Percentiles rank a stretch among this genome's conserved stretches.
These are phyloP conservation scores for Crithidia bombi DNA, from an alignment of 208 protist species.

Conservation along the genomic window DNA sequence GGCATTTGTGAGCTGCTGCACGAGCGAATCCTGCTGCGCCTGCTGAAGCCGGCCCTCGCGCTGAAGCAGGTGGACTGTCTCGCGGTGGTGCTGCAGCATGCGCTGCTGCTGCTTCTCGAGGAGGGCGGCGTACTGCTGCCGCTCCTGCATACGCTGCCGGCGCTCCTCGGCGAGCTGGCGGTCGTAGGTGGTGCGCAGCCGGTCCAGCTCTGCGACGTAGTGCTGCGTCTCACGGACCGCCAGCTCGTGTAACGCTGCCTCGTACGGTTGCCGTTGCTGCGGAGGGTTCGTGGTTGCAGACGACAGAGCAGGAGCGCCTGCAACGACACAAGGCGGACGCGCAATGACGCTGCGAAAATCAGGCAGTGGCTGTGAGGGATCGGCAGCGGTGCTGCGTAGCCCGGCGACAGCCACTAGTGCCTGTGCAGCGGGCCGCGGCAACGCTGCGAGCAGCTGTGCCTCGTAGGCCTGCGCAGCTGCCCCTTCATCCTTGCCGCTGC, in stretches of 20 bases:
- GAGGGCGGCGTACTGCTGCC: constrained; percentile 55
- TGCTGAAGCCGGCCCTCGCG: constrained; percentile 49
- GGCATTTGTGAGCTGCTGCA: constrained; percentile 43
- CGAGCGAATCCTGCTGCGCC: constrained; percentile 49
- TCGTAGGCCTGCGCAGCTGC: not conserved
- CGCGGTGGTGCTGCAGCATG: constrained; percentile 51
- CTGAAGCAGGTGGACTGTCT: constrained; percentile 47
- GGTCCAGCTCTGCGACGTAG: constrained; percentile 60
- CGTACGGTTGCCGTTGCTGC: constrained; percentile 17
- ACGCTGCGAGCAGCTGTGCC: constrained; percentile 10
- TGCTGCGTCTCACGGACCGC: constrained; percentile 45
- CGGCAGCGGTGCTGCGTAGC: constrained; percentile 27
- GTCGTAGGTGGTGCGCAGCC: constrained; percentile 42
- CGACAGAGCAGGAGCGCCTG: no score
- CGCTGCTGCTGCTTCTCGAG: constrained; percentile 51
- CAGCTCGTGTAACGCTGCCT: constrained; percentile 31
- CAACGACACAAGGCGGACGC: no score
- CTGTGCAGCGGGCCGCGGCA: constrained; percentile 26
- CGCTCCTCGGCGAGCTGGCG: constrained; percentile 51
- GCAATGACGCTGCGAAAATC: constrained; percentile 53
- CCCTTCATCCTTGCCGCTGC: not conserved
- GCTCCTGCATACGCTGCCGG: constrained; percentile 54
- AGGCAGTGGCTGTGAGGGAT: constrained; percentile 35
- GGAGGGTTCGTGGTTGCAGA: not conserved
- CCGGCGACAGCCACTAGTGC: constrained; percentile 11